Conservation (phyloP, 2,329 filamentous ascomycete genomes). For the Pseudogymnoascus sp. region DNA sequence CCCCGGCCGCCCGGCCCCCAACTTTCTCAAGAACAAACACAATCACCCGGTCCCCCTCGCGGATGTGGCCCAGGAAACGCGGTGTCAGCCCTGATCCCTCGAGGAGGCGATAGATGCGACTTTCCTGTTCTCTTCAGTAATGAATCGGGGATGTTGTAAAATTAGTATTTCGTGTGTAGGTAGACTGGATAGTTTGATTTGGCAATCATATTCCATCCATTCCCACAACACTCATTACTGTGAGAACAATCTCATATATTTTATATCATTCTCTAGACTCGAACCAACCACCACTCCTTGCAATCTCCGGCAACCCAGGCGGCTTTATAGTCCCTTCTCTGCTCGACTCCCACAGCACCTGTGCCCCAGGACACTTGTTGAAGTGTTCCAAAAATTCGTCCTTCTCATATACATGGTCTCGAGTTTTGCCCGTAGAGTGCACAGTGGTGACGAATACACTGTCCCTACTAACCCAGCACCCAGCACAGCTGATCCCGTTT, state of each 20-base stretch:
- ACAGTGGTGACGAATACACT: no score
- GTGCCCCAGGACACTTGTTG: background rate
- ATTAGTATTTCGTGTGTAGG: no score
- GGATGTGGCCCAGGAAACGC: constrained; percentile 31
- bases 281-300: background rate
- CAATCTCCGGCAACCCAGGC: background rate
- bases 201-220: no score
- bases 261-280: background rate
- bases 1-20: constrained; percentile 26
- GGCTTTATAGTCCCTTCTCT: background rate
- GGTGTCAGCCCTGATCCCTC: constrained; percentile 22
- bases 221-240: background rate
- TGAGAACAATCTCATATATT: background rate
- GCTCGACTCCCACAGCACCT: background rate
- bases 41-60: constrained; percentile 31
- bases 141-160: no score
- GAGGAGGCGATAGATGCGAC: constrained; percentile 15
- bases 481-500: background rate
- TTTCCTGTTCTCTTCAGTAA: constrained; percentile 15
- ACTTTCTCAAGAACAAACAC: constrained; percentile 32
- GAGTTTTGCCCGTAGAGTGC: background rate
- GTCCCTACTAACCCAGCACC: no score
- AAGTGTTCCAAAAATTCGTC: background rate
- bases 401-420: background rate
- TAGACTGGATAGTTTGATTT: no score